phyloP scores from a whole-genome alignment of 2,329 filamentous ascomycete genomes.

The Xylaria multiplex region DNA sequence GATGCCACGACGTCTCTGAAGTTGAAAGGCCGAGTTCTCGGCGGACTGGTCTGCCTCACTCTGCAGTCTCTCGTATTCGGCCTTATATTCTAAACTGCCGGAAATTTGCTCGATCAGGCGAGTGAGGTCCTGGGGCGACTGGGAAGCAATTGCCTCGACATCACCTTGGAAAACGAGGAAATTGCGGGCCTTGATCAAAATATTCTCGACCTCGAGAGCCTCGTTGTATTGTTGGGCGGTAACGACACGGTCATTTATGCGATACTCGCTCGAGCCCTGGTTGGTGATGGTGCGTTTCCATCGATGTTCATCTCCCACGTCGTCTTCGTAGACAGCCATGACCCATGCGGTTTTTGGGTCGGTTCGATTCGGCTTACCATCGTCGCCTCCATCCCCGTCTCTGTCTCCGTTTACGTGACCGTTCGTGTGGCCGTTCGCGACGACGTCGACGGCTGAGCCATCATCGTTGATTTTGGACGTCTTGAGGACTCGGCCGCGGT shows the following conservation, averaged over 20 bases:
- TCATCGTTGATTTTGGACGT: constrained; percentile 93
- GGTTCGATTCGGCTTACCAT: constrained; percentile 72
- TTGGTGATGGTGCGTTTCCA: constrained; percentile 97
- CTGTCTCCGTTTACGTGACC: constrained; percentile 67
- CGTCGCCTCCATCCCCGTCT: constrained; percentile 50
- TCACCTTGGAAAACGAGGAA: constrained; percentile 99
- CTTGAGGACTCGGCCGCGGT: constrained; percentile 91
- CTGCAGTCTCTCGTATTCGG: constrained; percentile 92
- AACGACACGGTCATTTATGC: constrained; percentile 92
- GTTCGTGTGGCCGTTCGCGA: constrained; percentile 69
- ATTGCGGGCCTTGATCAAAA: constrained; percentile 96
- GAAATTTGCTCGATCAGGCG: constrained; percentile 97
- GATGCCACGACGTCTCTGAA: constrained; percentile 89
- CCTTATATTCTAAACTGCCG: constrained; percentile 92
- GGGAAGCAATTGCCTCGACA: constrained; percentile 94
- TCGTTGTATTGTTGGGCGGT: constrained; percentile 94
- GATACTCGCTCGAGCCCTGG: constrained; percentile 89
- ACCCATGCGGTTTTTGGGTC: constrained; percentile 98
- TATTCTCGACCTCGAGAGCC: constrained; percentile 90
- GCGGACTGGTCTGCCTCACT: constrained; percentile 84
- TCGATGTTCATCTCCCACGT: constrained; percentile 90
- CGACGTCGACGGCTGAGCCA: constrained; percentile 72
- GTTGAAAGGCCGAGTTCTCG: constrained; percentile 88
- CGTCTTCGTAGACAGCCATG: constrained; percentile 98
- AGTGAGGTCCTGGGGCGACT: constrained; percentile 93